phyloP scores from a whole-genome alignment of 495 filamentous ascomycete species.

The Xylaria bambusicola region DNA sequence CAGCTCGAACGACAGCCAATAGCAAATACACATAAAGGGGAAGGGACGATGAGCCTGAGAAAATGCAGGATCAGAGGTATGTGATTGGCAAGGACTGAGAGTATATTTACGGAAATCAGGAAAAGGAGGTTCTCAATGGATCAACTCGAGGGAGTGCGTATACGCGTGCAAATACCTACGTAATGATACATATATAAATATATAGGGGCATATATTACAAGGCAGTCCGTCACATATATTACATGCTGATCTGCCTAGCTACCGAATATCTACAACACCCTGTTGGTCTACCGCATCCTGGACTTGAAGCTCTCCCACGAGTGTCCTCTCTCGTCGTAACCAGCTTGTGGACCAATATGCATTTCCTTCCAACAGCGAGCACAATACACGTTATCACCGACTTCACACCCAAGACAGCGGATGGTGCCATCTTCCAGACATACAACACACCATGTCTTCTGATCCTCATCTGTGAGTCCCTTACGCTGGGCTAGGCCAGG shows the following conservation, averaged over 20 bases:
- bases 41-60: too few species aligned
- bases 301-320: constrained; percentile 42
- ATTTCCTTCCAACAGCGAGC: constrained; percentile 68
- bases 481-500: constrained; percentile 32
- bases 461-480: constrained; percentile 61
- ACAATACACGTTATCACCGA: constrained; percentile 61
- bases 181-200: too few species aligned
- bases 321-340: constrained; percentile 58
- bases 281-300: constrained; percentile 13
- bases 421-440: constrained; percentile 68
- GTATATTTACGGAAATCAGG: too few species aligned
- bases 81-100: too few species aligned
- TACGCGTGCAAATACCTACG: too few species aligned
- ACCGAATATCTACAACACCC: neutral
- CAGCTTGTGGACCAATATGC: constrained; percentile 59
- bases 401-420: constrained; percentile 62
- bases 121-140: too few species aligned
- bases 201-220: too few species aligned
- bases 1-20: too few species aligned
- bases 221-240: neutral
- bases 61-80: too few species aligned
- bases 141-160: too few species aligned
- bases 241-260: neutral
- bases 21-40: too few species aligned
- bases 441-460: constrained; percentile 69